Base-by-base conservation (phyloP, 345 rosid species). In the Hevea brasiliensis region DNA sequence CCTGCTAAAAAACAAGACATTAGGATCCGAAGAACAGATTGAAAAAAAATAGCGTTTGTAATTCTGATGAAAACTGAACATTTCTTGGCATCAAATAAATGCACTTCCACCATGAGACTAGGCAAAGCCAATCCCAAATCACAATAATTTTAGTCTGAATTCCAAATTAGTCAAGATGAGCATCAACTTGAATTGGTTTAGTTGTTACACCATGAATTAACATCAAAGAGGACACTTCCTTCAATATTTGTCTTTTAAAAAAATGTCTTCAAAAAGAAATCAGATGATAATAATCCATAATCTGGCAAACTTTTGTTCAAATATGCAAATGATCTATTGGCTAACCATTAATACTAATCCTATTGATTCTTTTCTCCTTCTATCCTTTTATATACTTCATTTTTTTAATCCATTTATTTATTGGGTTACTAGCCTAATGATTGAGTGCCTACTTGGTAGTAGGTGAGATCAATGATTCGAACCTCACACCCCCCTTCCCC, bases 1-100 rank as follows among this genome's bases (percentile, higher is more conserved):
- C 94, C 97, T 93, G 85, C 82, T 78, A 69, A 51, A 57, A 70
- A 24, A 61, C 65, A 41, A 51, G 72, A 67, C 12, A 53, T 68
- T 67, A 58, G n/a, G 50, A 54, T 18, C n/a, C 8, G 1, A 68
- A 59, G 26, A 35, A 18, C 9, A n/a, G 35, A 32, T n/a, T n/a
- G 61, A 51, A 8, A 14, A 44, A 11, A 15, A 7, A 59, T 47
- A 13, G 13, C 15, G 26, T 24, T 27, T n/a, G 21, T 35, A 67
- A 35, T 20, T 7, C 56, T 65, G 44, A 1, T 9, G 12, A 21
- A 17, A 70, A 68, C 32, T 56, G 17, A 57, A 23, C 21, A 50
- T n/a, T 27, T 29, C 23, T 17, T 29, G 24, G 37, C 45, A 27
- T 18, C 44, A 23, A n/a, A 32, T n/a, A n/a, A 26, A 17, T 24